A percentile compares a stretch with the other conserved stretches of the same genome.
These are phyloP conservation scores for Vigna nakashimae DNA, from an alignment of 306 rosid species.

Conservation along the genomic window DNA sequence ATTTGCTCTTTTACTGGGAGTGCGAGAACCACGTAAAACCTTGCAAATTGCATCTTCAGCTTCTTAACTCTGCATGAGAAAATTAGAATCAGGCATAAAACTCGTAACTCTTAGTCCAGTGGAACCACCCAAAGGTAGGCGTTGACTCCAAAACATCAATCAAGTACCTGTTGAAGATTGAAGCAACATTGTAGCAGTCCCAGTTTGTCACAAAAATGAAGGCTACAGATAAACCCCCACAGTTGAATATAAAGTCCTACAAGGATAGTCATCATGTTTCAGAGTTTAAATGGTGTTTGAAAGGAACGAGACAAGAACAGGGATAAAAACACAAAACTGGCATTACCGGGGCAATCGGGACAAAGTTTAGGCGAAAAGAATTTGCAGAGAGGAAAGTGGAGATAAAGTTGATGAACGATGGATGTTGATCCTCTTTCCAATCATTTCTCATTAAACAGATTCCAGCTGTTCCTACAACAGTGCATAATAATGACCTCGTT, in stretches of 20 bases:
- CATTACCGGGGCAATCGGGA: conserved; percentile 74
- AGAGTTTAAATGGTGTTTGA: conserved; percentile 14
- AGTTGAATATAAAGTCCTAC: conserved; percentile 95
- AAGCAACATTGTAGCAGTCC: conserved; percentile 56
- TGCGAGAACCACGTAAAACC: conserved; percentile 65
- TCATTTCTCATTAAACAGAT: conserved; percentile 83
- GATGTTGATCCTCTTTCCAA: conserved; percentile 84
- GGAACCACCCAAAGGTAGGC: conserved; percentile 20
- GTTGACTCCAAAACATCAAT: conserved; percentile 35
- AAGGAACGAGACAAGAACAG: background rate
- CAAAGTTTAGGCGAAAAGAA: conserved; percentile 76
- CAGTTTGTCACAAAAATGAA: conserved; percentile 77
- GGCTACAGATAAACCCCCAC: conserved; percentile 88
- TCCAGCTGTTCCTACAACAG: conserved; percentile 60
- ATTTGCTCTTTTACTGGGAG: conserved; percentile 72
- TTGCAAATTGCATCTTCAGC: conserved; percentile 74
- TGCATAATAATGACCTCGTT: conserved; percentile 20
- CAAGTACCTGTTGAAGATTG: conserved; percentile 66
- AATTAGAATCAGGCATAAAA: conserved; percentile 31
- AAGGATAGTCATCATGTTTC: conserved; percentile 31
- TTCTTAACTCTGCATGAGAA: conserved; percentile 66
- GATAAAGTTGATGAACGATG: conserved; percentile 74
- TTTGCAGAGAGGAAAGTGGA: conserved; percentile 72
- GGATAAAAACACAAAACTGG: conserved; percentile 5
- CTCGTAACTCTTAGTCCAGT: background rate